phyloP scores from a whole-genome alignment of 352 stramenopile genomes.

The Phytopythium montanum region DNA sequence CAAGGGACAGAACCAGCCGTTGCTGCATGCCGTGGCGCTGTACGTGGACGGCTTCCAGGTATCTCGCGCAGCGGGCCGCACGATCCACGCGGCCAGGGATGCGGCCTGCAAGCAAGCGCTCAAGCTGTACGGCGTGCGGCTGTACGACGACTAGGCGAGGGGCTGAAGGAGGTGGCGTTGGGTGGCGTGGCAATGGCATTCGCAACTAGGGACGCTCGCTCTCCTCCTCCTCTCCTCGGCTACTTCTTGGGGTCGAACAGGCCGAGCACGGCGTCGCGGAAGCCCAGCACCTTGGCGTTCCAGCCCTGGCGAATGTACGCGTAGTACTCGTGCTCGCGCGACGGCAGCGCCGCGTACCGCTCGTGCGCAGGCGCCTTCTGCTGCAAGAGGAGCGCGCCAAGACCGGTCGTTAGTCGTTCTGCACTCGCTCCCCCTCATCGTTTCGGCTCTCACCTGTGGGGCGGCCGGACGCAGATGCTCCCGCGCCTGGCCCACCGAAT shows the following conservation, averaged over 20 bases:
- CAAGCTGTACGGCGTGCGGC: conserved; percentile 56
- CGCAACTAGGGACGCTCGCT: background rate
- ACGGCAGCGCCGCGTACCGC: conserved; percentile 61
- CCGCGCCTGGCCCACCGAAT: conserved; percentile 59
- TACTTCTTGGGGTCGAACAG: conserved; percentile 46
- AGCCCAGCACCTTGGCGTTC: conserved; percentile 63
- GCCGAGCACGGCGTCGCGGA: conserved; percentile 55
- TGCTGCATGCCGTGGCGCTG: conserved; percentile 55
- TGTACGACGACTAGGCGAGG: conserved; percentile 30
- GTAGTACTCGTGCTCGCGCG: conserved; percentile 82
- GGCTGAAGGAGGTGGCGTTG: background rate
- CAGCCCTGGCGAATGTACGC: conserved; percentile 62
- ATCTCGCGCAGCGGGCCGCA: conserved; percentile 52
- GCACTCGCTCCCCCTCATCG: background rate
- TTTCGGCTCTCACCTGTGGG: conserved; percentile 18
- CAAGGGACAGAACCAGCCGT: conserved; percentile 12
- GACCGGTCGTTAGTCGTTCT: background rate
- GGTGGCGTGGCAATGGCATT: conserved; percentile 2
- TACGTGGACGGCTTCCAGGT: conserved; percentile 66
- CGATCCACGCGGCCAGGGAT: conserved; percentile 67
- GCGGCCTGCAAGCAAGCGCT: conserved; percentile 62
- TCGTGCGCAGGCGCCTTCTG: conserved; percentile 26
- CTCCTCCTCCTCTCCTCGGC: background rate
- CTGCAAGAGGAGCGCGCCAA: conserved; percentile 10
- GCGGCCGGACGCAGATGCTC: conserved; percentile 44